Conservation (phyloP, 495 filamentous ascomycete species). For the Hyaloscypha bicolor region DNA sequence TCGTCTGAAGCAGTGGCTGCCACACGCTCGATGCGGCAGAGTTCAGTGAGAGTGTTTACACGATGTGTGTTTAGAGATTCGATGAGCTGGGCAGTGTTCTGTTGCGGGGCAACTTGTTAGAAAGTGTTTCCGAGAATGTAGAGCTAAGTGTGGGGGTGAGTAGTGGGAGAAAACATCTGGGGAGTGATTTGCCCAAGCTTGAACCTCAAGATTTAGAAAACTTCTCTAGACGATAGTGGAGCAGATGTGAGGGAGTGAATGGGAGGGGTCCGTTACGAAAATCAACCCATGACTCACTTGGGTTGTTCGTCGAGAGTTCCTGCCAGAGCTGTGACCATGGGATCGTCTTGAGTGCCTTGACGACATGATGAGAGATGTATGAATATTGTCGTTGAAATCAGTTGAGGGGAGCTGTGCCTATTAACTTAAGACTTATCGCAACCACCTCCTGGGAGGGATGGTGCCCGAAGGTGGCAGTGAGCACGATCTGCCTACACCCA, state of each 20-base stretch:
- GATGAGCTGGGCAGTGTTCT: constrained; percentile 41
- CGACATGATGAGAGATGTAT: constrained; percentile 20
- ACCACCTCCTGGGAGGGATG: constrained; percentile 2
- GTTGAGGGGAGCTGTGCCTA: not conserved
- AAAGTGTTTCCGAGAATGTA: not conserved
- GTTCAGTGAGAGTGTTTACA: constrained; percentile 73
- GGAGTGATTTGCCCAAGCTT: not conserved
- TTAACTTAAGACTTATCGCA: not conserved
- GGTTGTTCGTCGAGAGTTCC: constrained; percentile 21
- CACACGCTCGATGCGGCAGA: constrained; percentile 72
- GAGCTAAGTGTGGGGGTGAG: not conserved
- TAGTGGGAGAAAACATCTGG: not conserved
- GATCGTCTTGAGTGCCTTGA: constrained; percentile 17
- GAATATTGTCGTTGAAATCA: not conserved
- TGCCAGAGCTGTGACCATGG: constrained; percentile 21
- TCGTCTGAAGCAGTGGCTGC: constrained; percentile 58
- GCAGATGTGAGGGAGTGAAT: not conserved
- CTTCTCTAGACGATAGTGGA: not conserved
- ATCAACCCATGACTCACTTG: constrained; percentile 31
- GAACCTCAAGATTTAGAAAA: not conserved
- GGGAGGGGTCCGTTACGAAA: constrained; percentile 26
- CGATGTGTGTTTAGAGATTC: constrained; percentile 61
- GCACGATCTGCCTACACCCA: not conserved
- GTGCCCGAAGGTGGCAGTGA: constrained; percentile 3
- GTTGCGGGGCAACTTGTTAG: constrained; percentile 19